Evolutionary conservation across 331 rosid genomes (phyloP).

Genomic region (Saraca asoca): DNA sequence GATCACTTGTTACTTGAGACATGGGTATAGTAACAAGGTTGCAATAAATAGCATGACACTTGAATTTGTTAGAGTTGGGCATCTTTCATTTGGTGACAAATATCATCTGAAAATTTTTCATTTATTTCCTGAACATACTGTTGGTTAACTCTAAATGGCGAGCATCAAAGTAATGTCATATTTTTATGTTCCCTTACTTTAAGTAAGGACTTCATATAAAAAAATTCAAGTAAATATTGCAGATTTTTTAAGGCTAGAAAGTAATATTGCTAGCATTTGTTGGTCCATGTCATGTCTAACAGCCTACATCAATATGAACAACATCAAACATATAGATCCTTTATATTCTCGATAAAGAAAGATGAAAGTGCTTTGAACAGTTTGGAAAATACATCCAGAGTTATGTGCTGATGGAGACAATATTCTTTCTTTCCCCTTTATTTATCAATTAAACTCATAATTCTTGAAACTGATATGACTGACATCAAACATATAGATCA

Average conservation of each 20-base stretch:
- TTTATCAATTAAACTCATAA: conserved; percentile 13
- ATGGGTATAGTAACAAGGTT: background rate
- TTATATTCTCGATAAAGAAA: background rate
- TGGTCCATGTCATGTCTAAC: background rate
- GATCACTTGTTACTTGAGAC: background rate
- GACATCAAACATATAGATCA: background rate
- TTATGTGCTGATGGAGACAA: conserved; percentile 6
- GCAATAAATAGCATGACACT: background rate
- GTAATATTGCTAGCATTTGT: background rate
- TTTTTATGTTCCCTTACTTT: background rate
- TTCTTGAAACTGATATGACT: background rate
- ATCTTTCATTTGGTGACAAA: background rate
- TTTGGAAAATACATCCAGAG: background rate
- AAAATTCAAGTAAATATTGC: too few species aligned
- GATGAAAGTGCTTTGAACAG: conserved; percentile 10
- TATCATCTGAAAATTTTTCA: background rate
- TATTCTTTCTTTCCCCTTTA: conserved; percentile 20
- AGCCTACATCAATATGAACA: background rate
- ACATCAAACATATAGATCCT: background rate
- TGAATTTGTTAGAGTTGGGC: background rate
- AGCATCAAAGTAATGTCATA: background rate
- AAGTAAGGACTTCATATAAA: background rate
- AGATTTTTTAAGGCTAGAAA: background rate
- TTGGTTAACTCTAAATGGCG: background rate
- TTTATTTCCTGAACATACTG: background rate